phyloP scores from a whole-genome alignment of 352 stramenopile genomes.

The Hyaloperonospora brassicae region DNA sequence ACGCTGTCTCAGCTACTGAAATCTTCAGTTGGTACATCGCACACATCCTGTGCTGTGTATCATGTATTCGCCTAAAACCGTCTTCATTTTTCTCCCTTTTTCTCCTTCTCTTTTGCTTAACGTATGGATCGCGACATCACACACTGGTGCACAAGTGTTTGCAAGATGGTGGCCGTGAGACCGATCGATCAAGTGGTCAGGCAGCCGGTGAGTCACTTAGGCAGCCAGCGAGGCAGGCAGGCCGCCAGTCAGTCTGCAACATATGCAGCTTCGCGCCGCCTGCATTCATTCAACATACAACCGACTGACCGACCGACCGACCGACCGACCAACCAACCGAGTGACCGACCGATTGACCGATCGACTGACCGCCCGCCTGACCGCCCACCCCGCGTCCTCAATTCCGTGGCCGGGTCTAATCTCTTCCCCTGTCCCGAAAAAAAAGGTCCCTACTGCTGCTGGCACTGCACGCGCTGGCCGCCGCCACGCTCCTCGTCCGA shows the following conservation, averaged over 20 bases:
- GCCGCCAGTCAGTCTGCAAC: no score
- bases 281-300: constrained; percentile 15
- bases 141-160: constrained; percentile 14
- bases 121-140: constrained; percentile 24
- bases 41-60: no score
- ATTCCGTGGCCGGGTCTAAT: constrained; percentile 16
- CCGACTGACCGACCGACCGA: constrained; percentile 10
- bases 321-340: no score
- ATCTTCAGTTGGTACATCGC: no score
- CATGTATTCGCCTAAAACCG: no score
- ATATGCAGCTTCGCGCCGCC: not conserved
- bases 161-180: not conserved
- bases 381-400: constrained; percentile 15
- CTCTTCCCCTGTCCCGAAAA: constrained; percentile 1
- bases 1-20: no score
- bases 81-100: constrained; percentile 26
- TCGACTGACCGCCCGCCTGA: no score
- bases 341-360: no score
- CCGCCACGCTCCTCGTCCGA: constrained; percentile 91
- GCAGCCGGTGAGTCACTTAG: not conserved
- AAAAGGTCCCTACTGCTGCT: constrained; percentile 70
- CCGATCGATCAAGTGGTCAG: not conserved
- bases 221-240: no score
- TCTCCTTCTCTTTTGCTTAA: constrained; percentile 25
- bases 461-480: constrained; percentile 74